Evolutionary conservation across 495 filamentous ascomycete species (phyloP), one percentile per base, ranked within the genome.

Genomic region (Amniculicola lignicola): DNA sequence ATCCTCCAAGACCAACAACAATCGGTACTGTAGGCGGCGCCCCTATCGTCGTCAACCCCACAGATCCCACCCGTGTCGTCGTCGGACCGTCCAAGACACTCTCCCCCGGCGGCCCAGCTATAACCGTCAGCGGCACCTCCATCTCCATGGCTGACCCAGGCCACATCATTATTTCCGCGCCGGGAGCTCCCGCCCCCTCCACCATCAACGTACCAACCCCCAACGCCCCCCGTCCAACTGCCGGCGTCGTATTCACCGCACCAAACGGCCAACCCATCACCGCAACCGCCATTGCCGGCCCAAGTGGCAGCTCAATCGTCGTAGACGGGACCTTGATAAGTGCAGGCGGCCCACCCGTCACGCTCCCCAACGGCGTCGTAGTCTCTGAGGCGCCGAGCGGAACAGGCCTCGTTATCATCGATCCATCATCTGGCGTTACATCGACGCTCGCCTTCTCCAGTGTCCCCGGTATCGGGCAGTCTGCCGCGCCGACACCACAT

Each of bases 11-110:
- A 21, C 55, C 47, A 36, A 59, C 46, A 44, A 59, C 48, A 3
- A 46, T 59, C 28, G 47, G 22, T 21, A 59, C 55, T 15, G 28
- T 59, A 3, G 54, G 54, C 14, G 22, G 31, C 37, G 27, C 44
- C 3, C 31, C 54, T 2, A 22, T 57, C 12, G 44, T 53, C 14
- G 24, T 51, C 1, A 25, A 51, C 25, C 47, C 42, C 11, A 16
- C 22, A 4, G 15, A 25, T 25, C 49, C 47, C 16, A 41, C 23
- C n/a, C 14, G 14, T 23, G 28, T 46, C 3, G 38, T 57, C 7
- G 31, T 43, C 18, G 55, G 47, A 27, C 15, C 29, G 5, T 35
- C 42, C 18, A n/a, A n/a, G n/a, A 60, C 50, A 1, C 50, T 60
- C 18, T 21, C 41, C n/a, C 41, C 45, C 1, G 57, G 51, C 31